Percentiles rank a stretch among this genome's conserved stretches.
phyloP scores from a whole-genome alignment of 495 filamentous ascomycete genomes.

The Sordaria brevicollis region DNA sequence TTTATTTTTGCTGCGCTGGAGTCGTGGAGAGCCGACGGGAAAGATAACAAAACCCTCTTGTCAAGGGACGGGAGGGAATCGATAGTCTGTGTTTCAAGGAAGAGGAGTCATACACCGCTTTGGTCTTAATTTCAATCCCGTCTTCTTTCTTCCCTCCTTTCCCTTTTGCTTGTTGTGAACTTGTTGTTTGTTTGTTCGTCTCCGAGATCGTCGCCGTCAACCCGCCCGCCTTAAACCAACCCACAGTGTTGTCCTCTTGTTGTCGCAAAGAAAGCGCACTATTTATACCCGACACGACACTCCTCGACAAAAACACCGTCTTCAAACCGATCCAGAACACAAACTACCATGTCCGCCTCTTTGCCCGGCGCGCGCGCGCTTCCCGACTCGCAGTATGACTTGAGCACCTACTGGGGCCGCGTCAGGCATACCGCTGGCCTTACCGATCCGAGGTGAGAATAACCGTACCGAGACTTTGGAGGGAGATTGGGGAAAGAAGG shows the following conservation, averaged over 20 bases:
- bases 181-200: background rate
- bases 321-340: background rate
- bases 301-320: background rate
- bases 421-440: slow-evolving; percentile 84
- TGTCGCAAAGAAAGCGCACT: background rate
- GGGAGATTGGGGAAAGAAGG: background rate
- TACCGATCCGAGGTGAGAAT: slow-evolving; percentile 85
- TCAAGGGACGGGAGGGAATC: background rate
- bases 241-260: background rate
- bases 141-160: background rate
- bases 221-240: background rate
- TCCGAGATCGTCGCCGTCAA: background rate
- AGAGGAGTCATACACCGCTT: background rate
- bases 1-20: background rate
- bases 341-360: slow-evolving; percentile 68
- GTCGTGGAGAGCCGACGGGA: background rate
- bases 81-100: background rate
- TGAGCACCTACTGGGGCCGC: slow-evolving; percentile 88
- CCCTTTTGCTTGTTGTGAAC: background rate
- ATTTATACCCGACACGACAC: background rate
- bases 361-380: slow-evolving; percentile 78
- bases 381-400: slow-evolving; percentile 82
- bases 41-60: background rate
- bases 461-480: background rate
- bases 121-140: background rate